A percentile compares a stretch with the other conserved stretches of the same genome.
phyloP scores from a whole-genome alignment of 1,284 basidiomycete species.

The Neolentinus lepideus region DNA sequence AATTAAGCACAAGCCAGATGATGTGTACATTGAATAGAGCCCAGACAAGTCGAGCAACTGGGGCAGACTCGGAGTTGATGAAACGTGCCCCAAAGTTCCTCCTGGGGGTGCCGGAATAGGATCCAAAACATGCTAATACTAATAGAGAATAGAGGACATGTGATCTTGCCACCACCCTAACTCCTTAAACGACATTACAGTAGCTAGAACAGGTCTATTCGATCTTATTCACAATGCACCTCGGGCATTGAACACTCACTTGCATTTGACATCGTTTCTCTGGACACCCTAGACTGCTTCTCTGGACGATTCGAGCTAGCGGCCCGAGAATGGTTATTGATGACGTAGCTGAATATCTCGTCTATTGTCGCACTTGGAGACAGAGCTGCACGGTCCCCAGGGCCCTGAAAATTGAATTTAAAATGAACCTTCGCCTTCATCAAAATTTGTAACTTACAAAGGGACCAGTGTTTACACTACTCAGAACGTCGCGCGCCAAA shows the following conservation, averaged over 20 bases:
- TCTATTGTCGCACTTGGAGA: slow-evolving; percentile 48
- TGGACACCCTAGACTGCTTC: slow-evolving; percentile 65
- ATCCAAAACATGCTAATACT: not conserved
- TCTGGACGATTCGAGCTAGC: slow-evolving; percentile 56
- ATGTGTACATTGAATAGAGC: slow-evolving; percentile 28
- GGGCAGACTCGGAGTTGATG: slow-evolving; percentile 23
- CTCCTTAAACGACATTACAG: slow-evolving; percentile 38
- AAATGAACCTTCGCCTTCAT: slow-evolving; percentile 8
- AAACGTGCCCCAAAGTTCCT: slow-evolving; percentile 6
- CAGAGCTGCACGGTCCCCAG: slow-evolving; percentile 47
- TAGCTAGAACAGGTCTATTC: slow-evolving; percentile 54
- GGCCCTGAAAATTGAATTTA: slow-evolving; percentile 39
- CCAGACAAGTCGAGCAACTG: slow-evolving; percentile 26
- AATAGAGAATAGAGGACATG: slow-evolving; percentile 46
- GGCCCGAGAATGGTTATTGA: slow-evolving; percentile 43
- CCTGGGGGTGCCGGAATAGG: not conserved
- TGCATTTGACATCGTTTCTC: slow-evolving; percentile 67
- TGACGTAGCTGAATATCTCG: slow-evolving; percentile 65
- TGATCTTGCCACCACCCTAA: slow-evolving; percentile 68
- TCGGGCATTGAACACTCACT: slow-evolving; percentile 25
- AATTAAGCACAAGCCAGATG: slow-evolving; percentile 25
- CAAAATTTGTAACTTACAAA: slow-evolving; percentile 41
- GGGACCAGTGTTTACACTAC: slow-evolving; percentile 67
- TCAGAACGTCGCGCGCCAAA: slow-evolving; percentile 63
- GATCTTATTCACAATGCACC: not conserved